Percentiles rank a stretch among this genome's conserved stretches.
Conservation (phyloP, 257 asterid genomes). For the Capsicum rhomboideum region DNA sequence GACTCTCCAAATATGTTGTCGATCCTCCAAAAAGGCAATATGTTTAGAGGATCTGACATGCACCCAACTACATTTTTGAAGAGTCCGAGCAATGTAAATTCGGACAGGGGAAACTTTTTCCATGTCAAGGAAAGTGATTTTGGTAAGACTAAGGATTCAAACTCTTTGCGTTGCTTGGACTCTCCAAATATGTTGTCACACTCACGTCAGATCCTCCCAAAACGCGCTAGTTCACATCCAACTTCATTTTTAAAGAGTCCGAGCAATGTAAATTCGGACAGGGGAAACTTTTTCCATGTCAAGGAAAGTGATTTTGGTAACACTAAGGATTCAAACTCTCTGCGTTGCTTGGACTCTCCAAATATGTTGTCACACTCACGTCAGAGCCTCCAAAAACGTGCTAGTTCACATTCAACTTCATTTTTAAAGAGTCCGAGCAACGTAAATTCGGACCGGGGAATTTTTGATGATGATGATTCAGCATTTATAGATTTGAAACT, state of each 20-base stretch:
- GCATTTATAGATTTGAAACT: slow-evolving; percentile 77
- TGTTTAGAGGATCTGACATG: neutral
- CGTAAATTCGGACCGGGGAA: too few species aligned
- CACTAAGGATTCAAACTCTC: too few species aligned
- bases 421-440: neutral
- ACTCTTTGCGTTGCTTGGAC: neutral
- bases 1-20: neutral
- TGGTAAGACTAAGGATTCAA: too few species aligned
- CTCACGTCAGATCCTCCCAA: too few species aligned
- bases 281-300: slow-evolving; percentile 37
- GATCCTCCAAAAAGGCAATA: neutral
- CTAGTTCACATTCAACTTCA: neutral
- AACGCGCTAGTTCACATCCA: too few species aligned
- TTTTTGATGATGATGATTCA: slow-evolving; percentile 24
- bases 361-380: too few species aligned
- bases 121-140: neutral
- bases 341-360: too few species aligned
- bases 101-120: slow-evolving; percentile 16
- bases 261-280: slow-evolving; percentile 12
- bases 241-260: neutral
- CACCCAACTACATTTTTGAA: neutral
- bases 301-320: slow-evolving; percentile 52
- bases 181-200: neutral
- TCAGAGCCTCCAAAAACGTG: too few species aligned
- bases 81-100: neutral